Conservation (phyloP, 2,329 filamentous ascomycete species). For the Coniella vitis region DNA sequence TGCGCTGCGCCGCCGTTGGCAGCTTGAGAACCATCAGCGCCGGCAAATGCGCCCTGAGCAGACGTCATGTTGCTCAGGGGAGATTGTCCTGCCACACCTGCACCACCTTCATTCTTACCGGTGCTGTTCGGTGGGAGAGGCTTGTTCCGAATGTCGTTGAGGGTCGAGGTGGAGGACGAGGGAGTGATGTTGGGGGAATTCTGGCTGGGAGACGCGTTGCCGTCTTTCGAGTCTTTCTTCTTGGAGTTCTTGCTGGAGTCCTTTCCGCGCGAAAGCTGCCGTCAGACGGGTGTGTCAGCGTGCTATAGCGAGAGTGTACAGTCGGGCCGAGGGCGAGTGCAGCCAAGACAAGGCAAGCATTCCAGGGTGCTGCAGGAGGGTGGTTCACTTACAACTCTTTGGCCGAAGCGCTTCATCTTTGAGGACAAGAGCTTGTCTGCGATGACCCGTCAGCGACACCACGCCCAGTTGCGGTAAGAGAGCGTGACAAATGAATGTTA, state of each 20-base stretch:
- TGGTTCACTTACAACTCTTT: constrained; percentile 77
- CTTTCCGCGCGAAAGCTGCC: constrained; percentile 86
- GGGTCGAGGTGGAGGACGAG: constrained; percentile 79
- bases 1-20: constrained; percentile 54
- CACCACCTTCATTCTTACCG: constrained; percentile 34
- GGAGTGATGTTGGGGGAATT: constrained; percentile 65
- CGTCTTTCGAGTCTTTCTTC: constrained; percentile 67
- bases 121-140: constrained; percentile 56
- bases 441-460: constrained; percentile 10
- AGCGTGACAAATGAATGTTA: not conserved
- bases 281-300: constrained; percentile 6
- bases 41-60: constrained; percentile 15
- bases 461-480: not conserved
- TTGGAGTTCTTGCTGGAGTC: constrained; percentile 75
- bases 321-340: constrained; percentile 1
- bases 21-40: constrained; percentile 28
- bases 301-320: not conserved
- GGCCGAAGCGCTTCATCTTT: constrained; percentile 95
- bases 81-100: constrained; percentile 26
- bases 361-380: constrained; percentile 6
- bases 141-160: constrained; percentile 82
- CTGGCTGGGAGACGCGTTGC: constrained; percentile 65
- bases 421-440: constrained; percentile 25
- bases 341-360: not conserved
- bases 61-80: constrained; percentile 18